phyloP scores from a whole-genome alignment of 2,329 filamentous ascomycete genomes.

The Aspergillus ochraceus region DNA sequence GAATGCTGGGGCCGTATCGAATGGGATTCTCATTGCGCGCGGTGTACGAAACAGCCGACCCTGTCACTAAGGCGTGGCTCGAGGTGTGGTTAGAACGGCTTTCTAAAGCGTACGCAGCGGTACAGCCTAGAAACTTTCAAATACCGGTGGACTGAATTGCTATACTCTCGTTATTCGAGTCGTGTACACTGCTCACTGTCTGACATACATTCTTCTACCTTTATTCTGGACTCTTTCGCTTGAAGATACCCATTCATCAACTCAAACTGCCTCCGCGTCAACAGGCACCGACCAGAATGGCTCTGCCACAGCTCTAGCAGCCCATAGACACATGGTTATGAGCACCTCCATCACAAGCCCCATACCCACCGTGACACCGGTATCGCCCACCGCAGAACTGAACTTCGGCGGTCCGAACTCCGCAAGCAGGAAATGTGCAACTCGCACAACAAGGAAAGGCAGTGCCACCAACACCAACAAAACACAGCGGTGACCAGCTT shows the following conservation, averaged over 20 bases:
- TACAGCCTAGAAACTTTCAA: constrained; percentile 21
- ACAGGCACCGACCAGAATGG: constrained; percentile 14
- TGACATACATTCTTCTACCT: not conserved
- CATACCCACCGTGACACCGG: constrained; percentile 22
- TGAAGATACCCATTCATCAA: not conserved
- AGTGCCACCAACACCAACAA: constrained; percentile 18
- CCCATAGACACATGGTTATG: constrained; percentile 18
- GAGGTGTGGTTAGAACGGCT: constrained; percentile 20
- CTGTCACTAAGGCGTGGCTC: constrained; percentile 26
- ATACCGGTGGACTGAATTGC: not conserved
- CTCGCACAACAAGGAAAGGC: constrained; percentile 23
- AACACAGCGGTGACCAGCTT: constrained; percentile 17
- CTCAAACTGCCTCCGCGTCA: not conserved
- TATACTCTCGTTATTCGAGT: not conserved
- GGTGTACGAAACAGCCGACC: constrained; percentile 26
- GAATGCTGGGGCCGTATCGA: constrained; percentile 27
- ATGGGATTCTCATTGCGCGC: constrained; percentile 29
- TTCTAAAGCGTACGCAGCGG: constrained; percentile 25
- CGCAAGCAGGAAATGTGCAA: constrained; percentile 24
- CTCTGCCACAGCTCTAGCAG: constrained; percentile 22
- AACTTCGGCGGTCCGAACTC: constrained; percentile 21
- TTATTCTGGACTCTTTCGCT: not conserved
- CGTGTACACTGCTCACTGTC: too few species aligned
- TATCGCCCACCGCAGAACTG: constrained; percentile 17
- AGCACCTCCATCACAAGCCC: constrained; percentile 28